Evolutionary conservation across 2,329 filamentous ascomycete species (phyloP).

Genomic region (Atkinsonella texensis): DNA sequence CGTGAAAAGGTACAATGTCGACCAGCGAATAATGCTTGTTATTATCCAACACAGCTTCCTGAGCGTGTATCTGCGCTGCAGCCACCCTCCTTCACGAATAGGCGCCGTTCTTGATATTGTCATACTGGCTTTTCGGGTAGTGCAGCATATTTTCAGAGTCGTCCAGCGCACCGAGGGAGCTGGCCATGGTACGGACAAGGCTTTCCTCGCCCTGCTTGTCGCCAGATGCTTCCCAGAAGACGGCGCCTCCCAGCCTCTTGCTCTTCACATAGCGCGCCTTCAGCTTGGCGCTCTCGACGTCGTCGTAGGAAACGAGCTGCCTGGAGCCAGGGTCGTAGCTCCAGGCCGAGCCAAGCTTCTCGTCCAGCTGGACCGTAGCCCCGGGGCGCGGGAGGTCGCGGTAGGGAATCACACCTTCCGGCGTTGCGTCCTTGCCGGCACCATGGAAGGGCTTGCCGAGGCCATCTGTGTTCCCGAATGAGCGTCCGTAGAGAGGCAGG

Average conservation of each 20-base stretch:
- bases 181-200: constrained; percentile 42
- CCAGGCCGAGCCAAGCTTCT: constrained; percentile 51
- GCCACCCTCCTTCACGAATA: constrained; percentile 1
- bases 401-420: constrained; percentile 61
- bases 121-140: constrained; percentile 45
- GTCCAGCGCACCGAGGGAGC: constrained; percentile 36
- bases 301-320: constrained; percentile 62
- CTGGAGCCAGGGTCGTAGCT: constrained; percentile 48
- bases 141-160: constrained; percentile 36
- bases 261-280: constrained; percentile 55
- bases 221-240: constrained; percentile 76
- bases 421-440: constrained; percentile 44
- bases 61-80: not conserved
- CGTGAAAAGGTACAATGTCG: too few species aligned
- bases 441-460: constrained; percentile 52
- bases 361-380: constrained; percentile 44
- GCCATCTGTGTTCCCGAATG: constrained; percentile 56
- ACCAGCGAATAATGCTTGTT: too few species aligned
- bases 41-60: too few species aligned
- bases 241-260: constrained; percentile 56
- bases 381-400: constrained; percentile 54
- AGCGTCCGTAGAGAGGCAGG: constrained; percentile 69
- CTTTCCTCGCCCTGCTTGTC: constrained; percentile 44
- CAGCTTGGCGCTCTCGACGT: constrained; percentile 38
- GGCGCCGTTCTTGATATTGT: constrained; percentile 37